Conservation (phyloP, 345 rosid species). For the Salix suchowensis region DNA sequence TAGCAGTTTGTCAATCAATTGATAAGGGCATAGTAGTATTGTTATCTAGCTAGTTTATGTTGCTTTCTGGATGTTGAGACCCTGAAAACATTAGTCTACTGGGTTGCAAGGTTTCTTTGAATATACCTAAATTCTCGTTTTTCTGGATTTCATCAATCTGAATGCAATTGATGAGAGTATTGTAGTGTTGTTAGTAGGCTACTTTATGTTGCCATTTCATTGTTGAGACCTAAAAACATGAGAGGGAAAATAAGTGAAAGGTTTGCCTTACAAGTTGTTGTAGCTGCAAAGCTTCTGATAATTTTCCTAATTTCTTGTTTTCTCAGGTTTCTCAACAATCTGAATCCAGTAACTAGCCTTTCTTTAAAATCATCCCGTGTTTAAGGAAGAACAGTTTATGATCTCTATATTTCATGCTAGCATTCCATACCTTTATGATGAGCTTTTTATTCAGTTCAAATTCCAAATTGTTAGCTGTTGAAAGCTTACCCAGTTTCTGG, state of each 20-base stretch:
- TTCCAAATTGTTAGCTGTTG: not conserved
- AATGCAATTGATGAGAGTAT: no score
- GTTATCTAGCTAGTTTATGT: not conserved
- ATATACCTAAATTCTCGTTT: no score
- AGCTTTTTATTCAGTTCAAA: not conserved
- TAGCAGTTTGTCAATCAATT: not conserved
- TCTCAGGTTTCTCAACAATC: constrained; percentile 8
- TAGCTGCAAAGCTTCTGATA: not conserved
- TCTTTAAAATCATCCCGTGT: not conserved
- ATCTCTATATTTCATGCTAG: not conserved
- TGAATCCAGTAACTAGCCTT: not conserved
- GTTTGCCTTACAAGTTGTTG: not conserved
- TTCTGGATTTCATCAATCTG: no score
- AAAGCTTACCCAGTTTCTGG: not conserved
- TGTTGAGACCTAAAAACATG: not conserved
- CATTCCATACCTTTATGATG: not conserved
- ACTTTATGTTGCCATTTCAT: no score
- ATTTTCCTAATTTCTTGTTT: not conserved
- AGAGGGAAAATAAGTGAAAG: not conserved
- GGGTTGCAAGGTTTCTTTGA: no score
- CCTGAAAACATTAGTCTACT: not conserved
- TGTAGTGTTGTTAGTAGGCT: no score
- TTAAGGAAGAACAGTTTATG: not conserved
- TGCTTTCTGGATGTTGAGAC: not conserved
- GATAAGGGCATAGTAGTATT: not conserved